These are phyloP conservation scores for Codiaeum variegatum DNA, from an alignment of 441 rosid species.

Conservation along the genomic window DNA sequence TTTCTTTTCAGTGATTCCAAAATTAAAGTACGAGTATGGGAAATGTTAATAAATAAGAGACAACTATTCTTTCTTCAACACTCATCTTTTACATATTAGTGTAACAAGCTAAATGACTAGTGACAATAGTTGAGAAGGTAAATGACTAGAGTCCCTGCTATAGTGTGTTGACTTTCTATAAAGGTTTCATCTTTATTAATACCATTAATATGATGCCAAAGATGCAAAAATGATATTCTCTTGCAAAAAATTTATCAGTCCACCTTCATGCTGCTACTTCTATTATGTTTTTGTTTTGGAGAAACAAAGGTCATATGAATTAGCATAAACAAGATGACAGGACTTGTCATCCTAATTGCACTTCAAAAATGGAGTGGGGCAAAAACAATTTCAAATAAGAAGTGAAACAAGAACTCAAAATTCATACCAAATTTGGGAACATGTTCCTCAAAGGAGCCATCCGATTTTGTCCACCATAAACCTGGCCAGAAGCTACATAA, in stretches of 20 bases:
- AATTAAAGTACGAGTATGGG: too few relatives aligned
- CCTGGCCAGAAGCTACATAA: slow-evolving; percentile 98
- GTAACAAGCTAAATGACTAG: background rate
- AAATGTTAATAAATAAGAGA: background rate
- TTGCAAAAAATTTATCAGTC: background rate
- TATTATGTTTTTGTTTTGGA: background rate
- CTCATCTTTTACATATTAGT: background rate
- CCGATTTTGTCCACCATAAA: slow-evolving; percentile 96
- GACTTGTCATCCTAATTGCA: background rate
- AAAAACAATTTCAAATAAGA: background rate
- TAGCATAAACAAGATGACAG: background rate
- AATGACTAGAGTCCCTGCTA: background rate
- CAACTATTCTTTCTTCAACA: background rate
- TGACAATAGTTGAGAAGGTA: background rate
- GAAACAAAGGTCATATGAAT: background rate
- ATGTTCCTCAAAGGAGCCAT: slow-evolving; percentile 98
- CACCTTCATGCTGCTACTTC: background rate
- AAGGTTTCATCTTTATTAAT: background rate
- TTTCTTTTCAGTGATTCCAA: too few relatives aligned
- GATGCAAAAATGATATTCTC: background rate
- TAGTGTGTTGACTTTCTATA: background rate
- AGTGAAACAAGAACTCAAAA: background rate
- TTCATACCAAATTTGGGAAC: slow-evolving; percentile 87
- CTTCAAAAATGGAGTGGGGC: background rate
- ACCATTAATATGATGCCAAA: slow-evolving; percentile 1